Conservation (phyloP, 2,329 filamentous ascomycete genomes). For the Paramyrothecium sp. region DNA sequence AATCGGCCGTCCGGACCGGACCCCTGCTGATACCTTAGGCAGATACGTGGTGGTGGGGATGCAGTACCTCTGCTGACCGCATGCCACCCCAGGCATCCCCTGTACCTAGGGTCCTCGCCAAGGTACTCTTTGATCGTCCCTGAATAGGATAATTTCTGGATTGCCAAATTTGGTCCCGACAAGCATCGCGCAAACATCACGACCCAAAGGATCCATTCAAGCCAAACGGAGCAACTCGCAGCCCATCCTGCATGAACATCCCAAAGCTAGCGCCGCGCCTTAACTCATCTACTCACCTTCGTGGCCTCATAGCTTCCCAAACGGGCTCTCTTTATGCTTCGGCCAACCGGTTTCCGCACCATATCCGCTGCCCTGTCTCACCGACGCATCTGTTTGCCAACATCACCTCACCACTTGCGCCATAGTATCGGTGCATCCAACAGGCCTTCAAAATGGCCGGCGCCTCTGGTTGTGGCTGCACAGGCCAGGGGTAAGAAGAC, state of each 20-base stretch:
- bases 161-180: background rate
- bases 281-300: background rate
- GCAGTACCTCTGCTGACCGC: too few species aligned
- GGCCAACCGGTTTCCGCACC: background rate
- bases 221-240: background rate
- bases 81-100: too few species aligned
- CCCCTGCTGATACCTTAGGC: too few species aligned
- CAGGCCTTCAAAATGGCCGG: background rate
- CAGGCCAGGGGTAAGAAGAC: slow-evolving; percentile 52
- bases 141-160: background rate
- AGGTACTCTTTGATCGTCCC: background rate
- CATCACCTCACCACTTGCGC: background rate
- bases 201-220: slow-evolving; percentile 6
- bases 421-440: background rate
- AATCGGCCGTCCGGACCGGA: too few species aligned
- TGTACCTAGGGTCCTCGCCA: too few species aligned
- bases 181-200: background rate
- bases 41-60: too few species aligned
- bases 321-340: background rate
- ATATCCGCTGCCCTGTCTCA: background rate
- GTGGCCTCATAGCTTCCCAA: background rate
- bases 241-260: background rate
- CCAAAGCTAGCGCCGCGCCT: background rate
- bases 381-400: background rate
- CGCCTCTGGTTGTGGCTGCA: background rate